Evolutionary conservation across 495 filamentous ascomycete species (phyloP), one percentile per base, ranked within the genome.

Genomic region (Penicillium steckii): DNA sequence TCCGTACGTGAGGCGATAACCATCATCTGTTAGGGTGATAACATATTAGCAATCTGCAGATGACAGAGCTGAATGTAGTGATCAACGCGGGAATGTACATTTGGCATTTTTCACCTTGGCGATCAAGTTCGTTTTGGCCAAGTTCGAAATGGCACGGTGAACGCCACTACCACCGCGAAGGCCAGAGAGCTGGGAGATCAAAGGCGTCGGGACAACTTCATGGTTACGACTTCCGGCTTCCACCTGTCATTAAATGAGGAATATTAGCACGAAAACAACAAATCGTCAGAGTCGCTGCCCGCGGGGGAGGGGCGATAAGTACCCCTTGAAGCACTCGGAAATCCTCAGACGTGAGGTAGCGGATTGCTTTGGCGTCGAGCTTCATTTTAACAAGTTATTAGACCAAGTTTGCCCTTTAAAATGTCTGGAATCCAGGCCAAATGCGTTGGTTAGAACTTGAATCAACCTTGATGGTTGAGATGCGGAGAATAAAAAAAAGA

Each of bases 161-260:
- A 96, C 90, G 32, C 89, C 88, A 50, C 85, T 87, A 56, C 88
- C 88, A 56, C 89, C 87, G 41, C 88, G 83, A 27, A 97, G 81
- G 40, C 88, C 84, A 2, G 92, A 84, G 15, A 97, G 78, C 64
- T 91, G 85, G 42, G 84, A 81, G 47, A 97, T 97, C 53, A 99
- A 71, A 4, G 90, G 78, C 3, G 92, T 96, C 1, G 94, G 94
- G 15, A 99, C 91, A 30, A 97, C 78, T 74, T 97, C 94, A 72
- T 99, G 94, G 77, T 97, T 97, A 63, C 87, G 91, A 72, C 86
- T 91, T 63, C 92, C 95, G 64, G 85, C 84, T 70, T 99, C 94
- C 59, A 92, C 87, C 91, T 96, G 61, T 13, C 35, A n/a, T 24
- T 15, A 46, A 2, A 32, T 19, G 8, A 48, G 25, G 45, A 61